A percentile compares a stretch with the other conserved stretches of the same genome.
phyloP scores from a whole-genome alignment of 352 stramenopile species.

The Pythium grandisporangium region DNA sequence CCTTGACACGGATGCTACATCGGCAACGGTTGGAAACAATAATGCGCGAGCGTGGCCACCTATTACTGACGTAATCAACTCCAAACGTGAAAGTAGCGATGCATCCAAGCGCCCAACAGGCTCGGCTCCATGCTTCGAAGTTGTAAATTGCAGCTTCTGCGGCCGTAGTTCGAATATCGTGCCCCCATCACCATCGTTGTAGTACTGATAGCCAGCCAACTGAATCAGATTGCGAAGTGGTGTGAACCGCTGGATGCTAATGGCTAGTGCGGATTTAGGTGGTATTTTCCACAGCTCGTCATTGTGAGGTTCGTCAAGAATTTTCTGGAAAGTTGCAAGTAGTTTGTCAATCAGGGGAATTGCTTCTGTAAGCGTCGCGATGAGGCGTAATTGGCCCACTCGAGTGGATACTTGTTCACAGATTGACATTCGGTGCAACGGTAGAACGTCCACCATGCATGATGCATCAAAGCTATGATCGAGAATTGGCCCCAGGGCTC shows the following conservation, averaged over 20 bases:
- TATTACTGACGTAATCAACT: constrained; percentile 29
- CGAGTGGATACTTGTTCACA: constrained; percentile 30
- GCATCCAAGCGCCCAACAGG: constrained; percentile 14
- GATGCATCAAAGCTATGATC: constrained; percentile 38
- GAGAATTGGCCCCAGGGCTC: constrained; percentile 33
- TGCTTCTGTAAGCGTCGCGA: constrained; percentile 10
- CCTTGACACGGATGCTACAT: constrained; percentile 39
- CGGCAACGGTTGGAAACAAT: constrained; percentile 26
- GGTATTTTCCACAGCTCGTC: constrained; percentile 21
- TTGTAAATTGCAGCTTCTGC: constrained; percentile 32
- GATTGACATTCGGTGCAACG: constrained; percentile 12
- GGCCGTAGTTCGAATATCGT: constrained; percentile 18
- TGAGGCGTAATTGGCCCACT: constrained; percentile 30
- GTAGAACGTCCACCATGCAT: constrained; percentile 3
- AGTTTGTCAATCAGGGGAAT: constrained; percentile 16
- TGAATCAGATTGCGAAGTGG: constrained; percentile 22
- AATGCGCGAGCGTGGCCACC: constrained; percentile 35
- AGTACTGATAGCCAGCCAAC: constrained; percentile 23
- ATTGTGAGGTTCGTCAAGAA: constrained; percentile 35
- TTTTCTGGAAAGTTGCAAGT: constrained; percentile 14
- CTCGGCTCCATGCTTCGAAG: constrained; percentile 4
- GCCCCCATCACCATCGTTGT: not conserved
- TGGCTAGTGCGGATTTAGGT: constrained; percentile 9
- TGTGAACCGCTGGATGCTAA: constrained; percentile 14
- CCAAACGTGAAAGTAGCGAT: constrained; percentile 17